Percentiles rank a stretch among this genome's conserved stretches.
These are phyloP conservation scores for Auricularia sp. DNA, from an alignment of 768 basidiomycete species.

Conservation along the genomic window DNA sequence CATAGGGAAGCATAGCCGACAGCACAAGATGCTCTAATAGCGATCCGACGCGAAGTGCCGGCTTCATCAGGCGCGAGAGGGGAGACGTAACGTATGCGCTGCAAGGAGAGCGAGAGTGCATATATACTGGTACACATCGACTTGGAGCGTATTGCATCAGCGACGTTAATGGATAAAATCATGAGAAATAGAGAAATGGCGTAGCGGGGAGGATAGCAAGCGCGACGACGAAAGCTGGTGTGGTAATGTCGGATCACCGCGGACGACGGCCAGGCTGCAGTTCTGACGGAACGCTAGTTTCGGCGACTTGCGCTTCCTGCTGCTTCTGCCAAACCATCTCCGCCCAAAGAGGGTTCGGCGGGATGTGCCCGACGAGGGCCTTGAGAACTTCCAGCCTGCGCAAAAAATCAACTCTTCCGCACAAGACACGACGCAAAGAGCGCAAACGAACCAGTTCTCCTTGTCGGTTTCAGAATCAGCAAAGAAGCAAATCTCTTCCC, in stretches of 20 bases:
- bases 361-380: slow-evolving; percentile 80
- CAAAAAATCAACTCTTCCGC: neutral
- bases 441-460: slow-evolving; percentile 55
- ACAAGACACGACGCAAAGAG: neutral
- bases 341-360: slow-evolving; percentile 88
- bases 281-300: neutral
- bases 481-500: slow-evolving; percentile 79
- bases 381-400: slow-evolving; percentile 75
- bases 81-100: neutral
- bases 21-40: no score
- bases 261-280: neutral
- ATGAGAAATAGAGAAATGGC: neutral
- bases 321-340: slow-evolving; percentile 84
- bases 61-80: neutral
- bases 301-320: slow-evolving; percentile 23
- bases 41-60: no score
- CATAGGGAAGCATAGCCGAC: no score
- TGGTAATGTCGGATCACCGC: neutral
- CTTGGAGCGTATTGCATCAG: neutral
- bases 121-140: neutral
- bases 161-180: neutral
- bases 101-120: neutral
- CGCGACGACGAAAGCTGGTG: no score
- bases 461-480: slow-evolving; percentile 89
- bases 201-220: neutral